Evolutionary conservation across 257 asterid species (phyloP), one percentile per base, ranked within the genome.

Genomic region (Nicotiana noctiflora): DNA sequence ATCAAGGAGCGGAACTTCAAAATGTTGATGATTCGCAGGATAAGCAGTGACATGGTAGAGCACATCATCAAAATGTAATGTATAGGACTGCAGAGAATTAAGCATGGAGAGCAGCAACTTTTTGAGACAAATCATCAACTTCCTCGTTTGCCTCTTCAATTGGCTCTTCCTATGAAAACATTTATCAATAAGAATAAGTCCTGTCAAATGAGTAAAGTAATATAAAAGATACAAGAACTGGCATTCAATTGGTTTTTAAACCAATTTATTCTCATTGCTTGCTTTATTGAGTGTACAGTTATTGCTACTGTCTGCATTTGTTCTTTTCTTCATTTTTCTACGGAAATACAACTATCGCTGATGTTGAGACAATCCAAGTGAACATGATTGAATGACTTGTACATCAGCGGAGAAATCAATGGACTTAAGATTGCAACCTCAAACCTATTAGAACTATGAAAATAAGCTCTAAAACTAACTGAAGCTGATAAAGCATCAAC

Each of bases 61-160:
- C 52, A 49, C 14, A 15, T 21, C 62, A 76, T 31, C 66, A 53
- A 40, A 76, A 74, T 53, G 18, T 29, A 40, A 62, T 40, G 62
- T 10, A 67, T 46, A 67, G 25, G 61, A 55, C n/a, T 17, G 63
- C 29, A 34, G 55, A 31, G 15, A 49, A 57, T 85, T 85, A 88
- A 32, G 82, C 77, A 32, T 56, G 85, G 44, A 88, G 89, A 40
- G 76, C 57, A 37, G 82, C 82, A 75, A 84, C 83, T 37, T 87
- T 83, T 21, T 84, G 82, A 2, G 86, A 44, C 84, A 87, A 70
- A 17, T 70, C 90, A 64, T 87, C 88, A 13, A 84, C 64, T 52
- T 86, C 88, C 80, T 87, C 90, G 13, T 78, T 77, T 68, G 80
- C 81, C 84, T 87, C 91, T 13, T 65, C 84, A 59, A 86, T 88